Evolutionary conservation across 2,329 filamentous ascomycete genomes (phyloP).

Genomic region (Intubia oerlemansii): DNA sequence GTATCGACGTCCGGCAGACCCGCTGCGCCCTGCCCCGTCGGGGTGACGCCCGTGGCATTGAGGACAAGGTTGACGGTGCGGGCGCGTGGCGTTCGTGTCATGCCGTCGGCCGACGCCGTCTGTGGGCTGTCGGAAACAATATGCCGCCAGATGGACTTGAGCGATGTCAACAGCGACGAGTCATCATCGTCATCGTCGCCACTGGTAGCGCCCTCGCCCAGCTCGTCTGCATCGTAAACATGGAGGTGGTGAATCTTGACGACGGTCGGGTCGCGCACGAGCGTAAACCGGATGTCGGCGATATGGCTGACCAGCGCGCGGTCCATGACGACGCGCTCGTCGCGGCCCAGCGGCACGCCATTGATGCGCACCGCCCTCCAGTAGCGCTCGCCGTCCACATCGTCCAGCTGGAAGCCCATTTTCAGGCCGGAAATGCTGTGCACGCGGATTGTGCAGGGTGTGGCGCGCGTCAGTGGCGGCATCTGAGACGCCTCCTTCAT

Average conservation of each 20-base stretch:
- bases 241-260: slow-evolving; percentile 20
- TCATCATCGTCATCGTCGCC: neutral
- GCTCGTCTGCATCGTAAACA: slow-evolving; percentile 22
- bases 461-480: slow-evolving; percentile 21
- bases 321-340: slow-evolving; percentile 69
- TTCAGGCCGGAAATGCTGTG: slow-evolving; percentile 34
- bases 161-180: neutral
- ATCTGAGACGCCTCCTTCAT: slow-evolving; percentile 14
- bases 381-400: slow-evolving; percentile 20
- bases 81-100: neutral
- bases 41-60: slow-evolving; percentile 16
- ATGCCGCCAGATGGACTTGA: too few relatives aligned
- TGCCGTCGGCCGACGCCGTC: neutral
- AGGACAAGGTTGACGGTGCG: slow-evolving; percentile 13
- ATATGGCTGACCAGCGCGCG: slow-evolving; percentile 56
- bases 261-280: slow-evolving; percentile 42
- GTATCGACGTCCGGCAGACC: slow-evolving; percentile 21
- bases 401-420: slow-evolving; percentile 46
- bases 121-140: neutral
- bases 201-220: neutral
- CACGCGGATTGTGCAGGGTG: slow-evolving; percentile 23
- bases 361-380: slow-evolving; percentile 68
- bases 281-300: slow-evolving; percentile 65
- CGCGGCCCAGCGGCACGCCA: slow-evolving; percentile 59
- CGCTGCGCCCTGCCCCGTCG: slow-evolving; percentile 25